Conservation (phyloP, 2,329 filamentous ascomycete species). For the Diaporthe sp. region DNA sequence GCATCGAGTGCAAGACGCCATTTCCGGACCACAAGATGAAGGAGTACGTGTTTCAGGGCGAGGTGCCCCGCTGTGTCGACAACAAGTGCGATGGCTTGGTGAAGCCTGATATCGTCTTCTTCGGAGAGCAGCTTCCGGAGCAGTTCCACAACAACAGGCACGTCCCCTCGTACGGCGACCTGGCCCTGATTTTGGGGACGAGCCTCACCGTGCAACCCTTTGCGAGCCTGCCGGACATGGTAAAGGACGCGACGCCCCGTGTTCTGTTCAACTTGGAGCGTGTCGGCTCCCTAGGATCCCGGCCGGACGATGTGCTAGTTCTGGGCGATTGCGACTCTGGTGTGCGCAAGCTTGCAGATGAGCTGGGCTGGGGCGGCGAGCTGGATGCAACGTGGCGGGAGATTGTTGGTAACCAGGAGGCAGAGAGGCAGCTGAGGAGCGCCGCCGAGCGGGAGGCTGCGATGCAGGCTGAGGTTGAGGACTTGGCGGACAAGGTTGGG, state of each 20-base stretch:
- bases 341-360: slow-evolving; percentile 80
- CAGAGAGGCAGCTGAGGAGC: slow-evolving; percentile 57
- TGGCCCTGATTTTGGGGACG: slow-evolving; percentile 74
- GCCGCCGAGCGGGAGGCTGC: slow-evolving; percentile 45
- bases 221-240: slow-evolving; percentile 78
- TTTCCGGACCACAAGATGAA: slow-evolving; percentile 83
- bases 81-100: slow-evolving; percentile 79
- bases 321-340: slow-evolving; percentile 87
- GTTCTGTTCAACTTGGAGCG: slow-evolving; percentile 88
- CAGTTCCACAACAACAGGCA: slow-evolving; percentile 70
- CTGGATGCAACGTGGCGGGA: slow-evolving; percentile 80
- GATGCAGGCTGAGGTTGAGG: slow-evolving; percentile 56
- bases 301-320: slow-evolving; percentile 85
- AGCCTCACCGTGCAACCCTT: slow-evolving; percentile 91
- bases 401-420: slow-evolving; percentile 71
- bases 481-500: slow-evolving; percentile 45
- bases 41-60: slow-evolving; percentile 70
- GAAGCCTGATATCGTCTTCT: slow-evolving; percentile 96
- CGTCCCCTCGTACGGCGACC: slow-evolving; percentile 55
- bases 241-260: slow-evolving; percentile 72
- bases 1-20: slow-evolving; percentile 83
- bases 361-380: slow-evolving; percentile 87
- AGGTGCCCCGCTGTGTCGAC: slow-evolving; percentile 76
- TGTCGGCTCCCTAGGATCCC: slow-evolving; percentile 81
- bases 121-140: slow-evolving; percentile 73